Percentiles rank a stretch among this genome's conserved stretches.
Evolutionary conservation across 2,329 filamentous ascomycete genomes (phyloP).

Genomic region (Fusarium poae): DNA sequence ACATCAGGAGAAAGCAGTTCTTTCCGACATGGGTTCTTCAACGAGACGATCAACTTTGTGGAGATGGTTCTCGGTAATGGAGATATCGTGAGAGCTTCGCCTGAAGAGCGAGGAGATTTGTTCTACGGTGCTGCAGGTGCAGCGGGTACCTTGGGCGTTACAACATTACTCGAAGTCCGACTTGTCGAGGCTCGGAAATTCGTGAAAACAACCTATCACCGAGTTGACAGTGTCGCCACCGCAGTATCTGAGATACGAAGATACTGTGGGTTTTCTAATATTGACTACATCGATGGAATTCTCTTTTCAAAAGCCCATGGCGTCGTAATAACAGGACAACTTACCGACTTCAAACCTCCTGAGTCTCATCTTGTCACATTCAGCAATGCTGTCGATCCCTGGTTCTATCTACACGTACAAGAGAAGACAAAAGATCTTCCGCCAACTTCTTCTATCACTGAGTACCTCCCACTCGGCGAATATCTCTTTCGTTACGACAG

Average conservation of each 20-base stretch:
- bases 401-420: constrained; percentile 74
- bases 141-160: constrained; percentile 71
- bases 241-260: constrained; percentile 59
- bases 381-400: constrained; percentile 67
- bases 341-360: constrained; percentile 48
- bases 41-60: constrained; percentile 70
- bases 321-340: constrained; percentile 66
- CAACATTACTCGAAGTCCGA: constrained; percentile 70
- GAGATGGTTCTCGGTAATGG: constrained; percentile 74
- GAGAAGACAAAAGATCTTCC: constrained; percentile 34
- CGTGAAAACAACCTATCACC: constrained; percentile 68
- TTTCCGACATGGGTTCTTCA: constrained; percentile 75
- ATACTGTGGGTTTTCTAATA: neutral
- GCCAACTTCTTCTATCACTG: constrained; percentile 2
- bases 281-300: constrained; percentile 73
- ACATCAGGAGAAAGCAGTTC: constrained; percentile 76
- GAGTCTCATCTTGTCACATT: constrained; percentile 55
- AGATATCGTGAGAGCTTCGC: constrained; percentile 62
- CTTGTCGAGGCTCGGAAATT: constrained; percentile 66
- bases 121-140: constrained; percentile 71
- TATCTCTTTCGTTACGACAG: constrained; percentile 74
- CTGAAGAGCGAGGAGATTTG: constrained; percentile 63
- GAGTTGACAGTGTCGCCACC: constrained; percentile 57
- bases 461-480: constrained; percentile 54
- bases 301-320: constrained; percentile 62